Conservation (phyloP, 176 grass and related monocot species). For the Lolium rigidum region DNA sequence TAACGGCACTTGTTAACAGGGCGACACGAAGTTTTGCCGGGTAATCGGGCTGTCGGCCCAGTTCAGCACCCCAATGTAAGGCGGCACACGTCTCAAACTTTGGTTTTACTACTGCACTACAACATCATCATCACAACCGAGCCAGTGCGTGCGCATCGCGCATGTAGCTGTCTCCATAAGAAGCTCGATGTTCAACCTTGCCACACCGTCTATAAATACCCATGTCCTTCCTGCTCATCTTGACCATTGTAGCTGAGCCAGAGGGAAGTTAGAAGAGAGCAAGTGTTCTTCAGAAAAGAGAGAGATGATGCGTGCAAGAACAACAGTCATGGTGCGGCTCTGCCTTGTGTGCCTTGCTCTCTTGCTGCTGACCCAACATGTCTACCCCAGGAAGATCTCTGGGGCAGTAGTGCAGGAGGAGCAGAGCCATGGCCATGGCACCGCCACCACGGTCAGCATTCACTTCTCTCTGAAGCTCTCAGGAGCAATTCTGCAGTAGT, state of each 20-base stretch:
- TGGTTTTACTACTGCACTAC: neutral
- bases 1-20: neutral
- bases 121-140: neutral
- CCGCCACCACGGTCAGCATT: slow-evolving; percentile 5
- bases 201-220: slow-evolving; percentile 32
- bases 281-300: neutral
- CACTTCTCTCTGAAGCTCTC: neutral
- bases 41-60: neutral
- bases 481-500: neutral
- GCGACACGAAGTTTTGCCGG: neutral
- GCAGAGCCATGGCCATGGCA: slow-evolving; percentile 13
- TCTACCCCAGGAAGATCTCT: slow-evolving; percentile 28
- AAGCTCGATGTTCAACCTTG: neutral
- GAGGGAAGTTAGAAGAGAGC: neutral
- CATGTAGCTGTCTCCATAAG: neutral
- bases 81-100: slow-evolving; percentile 36
- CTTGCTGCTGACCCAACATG: slow-evolving; percentile 13
- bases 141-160: slow-evolving; percentile 17
- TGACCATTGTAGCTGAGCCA: neutral
- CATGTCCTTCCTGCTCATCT: slow-evolving; percentile 8
- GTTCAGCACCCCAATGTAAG: slow-evolving; percentile 19
- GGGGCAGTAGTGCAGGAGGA: neutral
- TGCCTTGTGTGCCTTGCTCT: slow-evolving; percentile 23
- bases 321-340: neutral
- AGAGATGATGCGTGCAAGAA: slow-evolving; percentile 12